These are phyloP conservation scores for Polyrhizophydium stewartii DNA, from an alignment of 371 early-diverging fungal species.

Conservation along the genomic window DNA sequence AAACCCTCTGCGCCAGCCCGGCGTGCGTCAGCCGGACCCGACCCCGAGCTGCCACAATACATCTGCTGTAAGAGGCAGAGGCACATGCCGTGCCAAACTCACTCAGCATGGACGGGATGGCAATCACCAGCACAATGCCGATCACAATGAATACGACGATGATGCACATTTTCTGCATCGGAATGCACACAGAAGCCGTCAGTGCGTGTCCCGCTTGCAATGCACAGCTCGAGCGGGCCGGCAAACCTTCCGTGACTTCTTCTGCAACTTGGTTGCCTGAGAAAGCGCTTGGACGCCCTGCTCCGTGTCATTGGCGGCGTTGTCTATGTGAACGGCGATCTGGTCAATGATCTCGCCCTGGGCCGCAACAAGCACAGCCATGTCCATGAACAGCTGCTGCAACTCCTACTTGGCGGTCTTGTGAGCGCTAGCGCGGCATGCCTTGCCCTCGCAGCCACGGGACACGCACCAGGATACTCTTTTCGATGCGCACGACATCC, in stretches of 20 bases:
- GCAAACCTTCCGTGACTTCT: slow-evolving; percentile 66
- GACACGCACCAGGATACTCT: slow-evolving; percentile 63
- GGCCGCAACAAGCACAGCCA: slow-evolving; percentile 79
- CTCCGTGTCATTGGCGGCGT: slow-evolving; percentile 63
- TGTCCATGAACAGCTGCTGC: slow-evolving; percentile 83
- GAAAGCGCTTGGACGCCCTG: slow-evolving; percentile 65
- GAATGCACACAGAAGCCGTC: not conserved
- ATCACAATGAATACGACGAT: slow-evolving; percentile 35
- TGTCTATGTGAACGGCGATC: slow-evolving; percentile 63
- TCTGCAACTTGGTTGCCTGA: slow-evolving; percentile 67
- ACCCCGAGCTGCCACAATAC: too few species aligned
- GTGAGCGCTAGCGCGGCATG: not conserved
- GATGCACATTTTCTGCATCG: slow-evolving; percentile 44
- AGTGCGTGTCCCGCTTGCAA: not conserved
- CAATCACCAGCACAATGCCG: slow-evolving; percentile 23
- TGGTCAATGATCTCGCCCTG: slow-evolving; percentile 72
- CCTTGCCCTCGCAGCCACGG: not conserved
- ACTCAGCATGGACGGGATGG: slow-evolving; percentile 27
- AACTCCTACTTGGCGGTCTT: slow-evolving; percentile 56
- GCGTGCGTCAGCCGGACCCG: too few species aligned
- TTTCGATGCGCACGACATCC: slow-evolving; percentile 85
- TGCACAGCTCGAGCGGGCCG: not conserved
- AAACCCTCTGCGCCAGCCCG: too few species aligned
- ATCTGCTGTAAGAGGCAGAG: too few species aligned
- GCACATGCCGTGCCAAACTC: too few species aligned